Conservation (phyloP, 345 rosid species). For the Lagerstroemia speciosa region DNA sequence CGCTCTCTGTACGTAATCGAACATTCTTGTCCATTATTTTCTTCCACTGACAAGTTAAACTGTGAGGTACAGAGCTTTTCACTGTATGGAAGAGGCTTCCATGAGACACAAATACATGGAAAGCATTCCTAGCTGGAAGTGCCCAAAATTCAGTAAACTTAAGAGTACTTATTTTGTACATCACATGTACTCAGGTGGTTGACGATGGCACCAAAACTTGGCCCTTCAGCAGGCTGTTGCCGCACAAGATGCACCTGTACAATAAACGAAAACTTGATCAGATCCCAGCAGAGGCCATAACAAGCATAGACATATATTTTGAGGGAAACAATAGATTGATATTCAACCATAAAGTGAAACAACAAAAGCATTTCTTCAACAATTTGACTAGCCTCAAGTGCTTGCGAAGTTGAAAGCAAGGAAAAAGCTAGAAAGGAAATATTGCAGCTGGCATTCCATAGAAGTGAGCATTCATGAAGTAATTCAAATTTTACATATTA, state of each 20-base stretch:
- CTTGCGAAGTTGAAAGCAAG: no score
- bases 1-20: not conserved
- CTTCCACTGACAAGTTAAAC: not conserved
- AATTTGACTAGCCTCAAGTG: no score
- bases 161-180: conserved; percentile 14
- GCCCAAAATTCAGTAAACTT: not conserved
- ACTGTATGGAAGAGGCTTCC: not conserved
- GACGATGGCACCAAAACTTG: not conserved
- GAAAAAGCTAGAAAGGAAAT: no score
- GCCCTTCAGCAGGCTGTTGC: conserved; percentile 40
- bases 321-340: conserved; percentile 2
- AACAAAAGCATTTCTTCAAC: no score
- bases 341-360: no score
- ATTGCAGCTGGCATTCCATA: no score
- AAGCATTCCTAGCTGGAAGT: not conserved
- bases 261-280: conserved; percentile 6
- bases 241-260: conserved; percentile 35
- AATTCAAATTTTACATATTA: no score
- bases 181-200: not conserved
- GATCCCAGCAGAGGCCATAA: not conserved
- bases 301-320: conserved; percentile 4
- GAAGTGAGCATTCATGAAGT: no score
- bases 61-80: not conserved
- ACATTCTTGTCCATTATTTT: not conserved
- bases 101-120: not conserved